Percentiles rank a stretch among this genome's conserved stretches.
Conservation (phyloP, 2,329 filamentous ascomycete species). For the Didymella keratinophila region DNA sequence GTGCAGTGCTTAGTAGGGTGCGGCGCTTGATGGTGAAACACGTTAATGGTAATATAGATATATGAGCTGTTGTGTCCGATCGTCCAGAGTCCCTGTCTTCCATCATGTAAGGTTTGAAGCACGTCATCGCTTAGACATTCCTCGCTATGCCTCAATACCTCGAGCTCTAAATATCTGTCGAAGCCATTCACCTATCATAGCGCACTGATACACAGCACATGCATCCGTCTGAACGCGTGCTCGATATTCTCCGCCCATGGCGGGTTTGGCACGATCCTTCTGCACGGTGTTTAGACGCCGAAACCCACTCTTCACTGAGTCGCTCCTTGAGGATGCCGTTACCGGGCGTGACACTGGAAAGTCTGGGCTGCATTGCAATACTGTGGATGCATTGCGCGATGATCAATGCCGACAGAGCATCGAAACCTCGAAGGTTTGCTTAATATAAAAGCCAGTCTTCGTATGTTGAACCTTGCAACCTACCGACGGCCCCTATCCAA, state of each 20-base stretch:
- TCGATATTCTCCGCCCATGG: neutral
- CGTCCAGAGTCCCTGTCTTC: neutral
- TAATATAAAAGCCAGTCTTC: neutral
- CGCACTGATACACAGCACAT: neutral
- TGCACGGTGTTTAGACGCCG: neutral
- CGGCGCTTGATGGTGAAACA: too few relatives aligned
- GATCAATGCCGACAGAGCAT: neutral
- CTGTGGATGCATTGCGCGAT: neutral
- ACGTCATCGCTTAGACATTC: conserved; percentile 8
- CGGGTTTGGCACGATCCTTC: neutral
- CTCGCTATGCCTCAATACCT: conserved; percentile 2
- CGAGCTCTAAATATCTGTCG: neutral
- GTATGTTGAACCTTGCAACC: neutral
- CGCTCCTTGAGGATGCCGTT: conserved; percentile 1
- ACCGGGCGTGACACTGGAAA: neutral
- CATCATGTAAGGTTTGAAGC: conserved; percentile 7
- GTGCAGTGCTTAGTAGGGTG: too few relatives aligned
- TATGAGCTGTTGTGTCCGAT: neutral
- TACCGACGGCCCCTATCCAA: neutral
- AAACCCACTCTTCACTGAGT: neutral
- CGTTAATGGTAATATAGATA: neutral
- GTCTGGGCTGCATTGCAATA: neutral
- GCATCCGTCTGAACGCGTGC: neutral
- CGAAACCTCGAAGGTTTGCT: neutral
- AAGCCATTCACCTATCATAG: neutral